These are phyloP conservation scores for Rhodotorula sp. DNA, from an alignment of 1,284 basidiomycete species.

Conservation along the genomic window DNA sequence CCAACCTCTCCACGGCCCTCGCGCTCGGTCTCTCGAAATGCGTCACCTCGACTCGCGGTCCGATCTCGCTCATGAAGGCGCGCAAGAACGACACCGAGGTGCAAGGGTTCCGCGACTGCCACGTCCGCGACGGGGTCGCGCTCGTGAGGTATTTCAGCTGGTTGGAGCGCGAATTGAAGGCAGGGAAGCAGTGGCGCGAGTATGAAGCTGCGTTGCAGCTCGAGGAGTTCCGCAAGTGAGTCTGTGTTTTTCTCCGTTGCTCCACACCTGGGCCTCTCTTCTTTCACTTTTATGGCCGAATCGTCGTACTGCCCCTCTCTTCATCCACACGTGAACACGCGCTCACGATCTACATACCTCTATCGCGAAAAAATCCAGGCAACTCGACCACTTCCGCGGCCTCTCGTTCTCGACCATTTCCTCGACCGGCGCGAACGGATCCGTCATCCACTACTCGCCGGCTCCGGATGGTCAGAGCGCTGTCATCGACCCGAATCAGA, in stretches of 20 bases:
- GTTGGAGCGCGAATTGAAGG: conserved; percentile 77
- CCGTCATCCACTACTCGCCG: conserved; percentile 91
- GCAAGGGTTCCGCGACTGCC: conserved; percentile 82
- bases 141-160: conserved; percentile 82
- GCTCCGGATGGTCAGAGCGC: conserved; percentile 66
- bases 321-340: too few species aligned
- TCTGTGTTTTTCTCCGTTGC: conserved; percentile 33
- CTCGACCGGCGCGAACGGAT: conserved; percentile 63
- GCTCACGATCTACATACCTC: not conserved
- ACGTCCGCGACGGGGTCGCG: conserved; percentile 87
- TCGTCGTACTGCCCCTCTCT: not conserved
- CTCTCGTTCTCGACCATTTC: conserved; percentile 92
- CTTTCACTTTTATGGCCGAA: not conserved
- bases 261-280: too few species aligned
- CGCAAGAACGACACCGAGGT: conserved; percentile 59
- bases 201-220: conserved; percentile 75
- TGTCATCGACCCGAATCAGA: conserved; percentile 70
- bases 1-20: conserved; percentile 70
- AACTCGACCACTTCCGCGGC: conserved; percentile 76
- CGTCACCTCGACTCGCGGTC: conserved; percentile 64
- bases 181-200: conserved; percentile 70
- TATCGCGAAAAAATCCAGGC: conserved; percentile 52
- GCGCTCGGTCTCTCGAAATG: conserved; percentile 69
- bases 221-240: conserved; percentile 74
- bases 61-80: conserved; percentile 64